Evolutionary conservation across 2,329 filamentous ascomycete genomes (phyloP).

Genomic region (Phyllosticta paracitricarpa): DNA sequence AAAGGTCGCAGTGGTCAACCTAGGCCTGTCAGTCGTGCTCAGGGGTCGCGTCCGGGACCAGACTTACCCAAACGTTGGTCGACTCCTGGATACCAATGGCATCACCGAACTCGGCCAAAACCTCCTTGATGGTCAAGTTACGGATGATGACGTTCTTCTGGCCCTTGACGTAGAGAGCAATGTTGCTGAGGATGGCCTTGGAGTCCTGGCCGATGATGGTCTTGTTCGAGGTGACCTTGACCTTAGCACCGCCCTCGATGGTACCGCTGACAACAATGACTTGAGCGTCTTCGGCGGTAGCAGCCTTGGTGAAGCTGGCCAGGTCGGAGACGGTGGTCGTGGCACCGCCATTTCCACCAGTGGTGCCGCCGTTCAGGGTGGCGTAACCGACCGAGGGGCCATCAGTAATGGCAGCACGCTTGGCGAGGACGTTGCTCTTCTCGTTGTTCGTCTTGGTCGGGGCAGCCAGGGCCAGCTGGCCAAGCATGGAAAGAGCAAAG

Average conservation of each 20-base stretch:
- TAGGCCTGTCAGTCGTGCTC: conserved; percentile 28
- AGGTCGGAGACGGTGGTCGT: conserved; percentile 26
- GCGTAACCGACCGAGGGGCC: conserved; percentile 23
- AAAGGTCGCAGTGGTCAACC: conserved; percentile 57
- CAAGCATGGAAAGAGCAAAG: conserved; percentile 19
- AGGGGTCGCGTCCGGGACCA: background rate
- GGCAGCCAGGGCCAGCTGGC: conserved; percentile 22
- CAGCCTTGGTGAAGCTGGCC: conserved; percentile 35
- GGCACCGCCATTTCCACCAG: conserved; percentile 28
- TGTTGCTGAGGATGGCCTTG: conserved; percentile 34
- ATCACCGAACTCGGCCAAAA: conserved; percentile 39
- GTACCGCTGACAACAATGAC: conserved; percentile 40
- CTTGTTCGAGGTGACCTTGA: conserved; percentile 41
- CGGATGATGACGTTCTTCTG: conserved; percentile 47
- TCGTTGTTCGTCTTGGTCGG: conserved; percentile 18
- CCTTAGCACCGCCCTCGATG: conserved; percentile 32
- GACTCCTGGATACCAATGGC: conserved; percentile 40
- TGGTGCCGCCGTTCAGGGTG: conserved; percentile 27
- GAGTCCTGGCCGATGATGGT: conserved; percentile 42
- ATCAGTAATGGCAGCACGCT: conserved; percentile 22
- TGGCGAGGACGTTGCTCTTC: conserved; percentile 15
- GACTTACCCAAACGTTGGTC: conserved; percentile 43
- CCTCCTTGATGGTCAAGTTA: conserved; percentile 45
- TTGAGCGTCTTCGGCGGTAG: conserved; percentile 32
- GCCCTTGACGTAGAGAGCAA: conserved; percentile 39